Evolutionary conservation across 2,329 filamentous ascomycete genomes (phyloP).

Genomic region (Helminthosporium solani): DNA sequence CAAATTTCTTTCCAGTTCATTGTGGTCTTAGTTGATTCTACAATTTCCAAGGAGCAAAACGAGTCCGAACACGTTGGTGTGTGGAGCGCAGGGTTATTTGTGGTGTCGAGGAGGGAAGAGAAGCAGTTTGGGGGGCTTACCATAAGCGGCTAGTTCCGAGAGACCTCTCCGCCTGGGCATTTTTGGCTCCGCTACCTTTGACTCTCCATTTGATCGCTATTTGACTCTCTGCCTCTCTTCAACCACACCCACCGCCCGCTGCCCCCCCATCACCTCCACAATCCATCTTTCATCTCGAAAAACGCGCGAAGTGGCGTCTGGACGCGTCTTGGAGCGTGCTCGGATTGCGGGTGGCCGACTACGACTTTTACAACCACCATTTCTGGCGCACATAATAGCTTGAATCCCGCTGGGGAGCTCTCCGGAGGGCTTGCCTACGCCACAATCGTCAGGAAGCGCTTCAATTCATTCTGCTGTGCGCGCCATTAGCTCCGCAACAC

Average conservation of each 20-base stretch:
- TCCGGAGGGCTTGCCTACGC: slow-evolving; percentile 14
- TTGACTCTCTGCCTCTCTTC: slow-evolving; percentile 37
- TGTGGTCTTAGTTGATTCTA: slow-evolving; percentile 12
- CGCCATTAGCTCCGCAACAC: slow-evolving; percentile 26
- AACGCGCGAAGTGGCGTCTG: slow-evolving; percentile 48
- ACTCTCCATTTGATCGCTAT: slow-evolving; percentile 35
- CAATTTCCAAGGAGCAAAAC: slow-evolving; percentile 53
- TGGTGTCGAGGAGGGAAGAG: slow-evolving; percentile 24
- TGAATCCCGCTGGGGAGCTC: slow-evolving; percentile 6
- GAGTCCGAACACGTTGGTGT: slow-evolving; percentile 64
- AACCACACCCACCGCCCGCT: slow-evolving; percentile 31
- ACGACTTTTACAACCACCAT: slow-evolving; percentile 31
- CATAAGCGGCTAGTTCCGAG: slow-evolving; percentile 24
- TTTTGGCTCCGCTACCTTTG: slow-evolving; percentile 30
- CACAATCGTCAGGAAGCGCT: not conserved
- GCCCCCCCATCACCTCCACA: slow-evolving; percentile 30
- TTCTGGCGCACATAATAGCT: slow-evolving; percentile 22
- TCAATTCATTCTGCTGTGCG: slow-evolving; percentile 7
- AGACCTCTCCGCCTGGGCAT: slow-evolving; percentile 20
- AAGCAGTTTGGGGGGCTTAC: slow-evolving; percentile 30
- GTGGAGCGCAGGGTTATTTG: slow-evolving; percentile 36
- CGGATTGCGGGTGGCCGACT: slow-evolving; percentile 31
- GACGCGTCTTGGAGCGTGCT: slow-evolving; percentile 41
- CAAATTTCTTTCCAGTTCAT: slow-evolving; percentile 2
- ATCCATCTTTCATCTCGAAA: slow-evolving; percentile 26